Conservation (phyloP, 805 yeast species). For the Ogataea nonfermentans region DNA sequence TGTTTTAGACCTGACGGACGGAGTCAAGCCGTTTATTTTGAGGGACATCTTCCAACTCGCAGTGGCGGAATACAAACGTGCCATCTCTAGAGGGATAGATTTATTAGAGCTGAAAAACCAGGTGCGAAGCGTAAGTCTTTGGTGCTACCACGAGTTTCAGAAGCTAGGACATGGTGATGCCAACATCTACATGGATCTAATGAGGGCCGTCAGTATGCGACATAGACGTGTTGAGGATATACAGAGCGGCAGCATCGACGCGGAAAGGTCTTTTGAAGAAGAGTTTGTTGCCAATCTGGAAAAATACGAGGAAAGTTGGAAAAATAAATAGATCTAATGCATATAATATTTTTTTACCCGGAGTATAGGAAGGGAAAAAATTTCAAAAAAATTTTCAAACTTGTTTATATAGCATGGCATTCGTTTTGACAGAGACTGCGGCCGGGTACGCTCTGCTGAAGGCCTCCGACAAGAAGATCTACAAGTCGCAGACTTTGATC, state of each 20-base stretch:
- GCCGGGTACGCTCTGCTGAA: conserved; percentile 98
- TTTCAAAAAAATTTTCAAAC: conserved; percentile 14
- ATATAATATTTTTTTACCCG: conserved; percentile 6
- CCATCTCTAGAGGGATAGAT: conserved; percentile 8
- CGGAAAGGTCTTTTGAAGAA: conserved; percentile 2
- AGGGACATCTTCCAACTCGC: conserved; percentile 31
- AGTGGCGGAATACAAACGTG: conserved; percentile 18
- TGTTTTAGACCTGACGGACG: conserved; percentile 15
- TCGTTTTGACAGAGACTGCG: conserved; percentile 94
- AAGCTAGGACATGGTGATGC: conserved; percentile 17
- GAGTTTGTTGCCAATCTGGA: conserved; percentile 8
- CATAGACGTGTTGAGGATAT: conserved; percentile 8
- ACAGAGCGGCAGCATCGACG: not conserved
- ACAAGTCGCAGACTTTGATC: conserved; percentile 73
- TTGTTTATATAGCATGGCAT: conserved; percentile 53
- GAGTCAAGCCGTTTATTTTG: conserved; percentile 21
- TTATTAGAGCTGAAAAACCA: conserved; percentile 13
- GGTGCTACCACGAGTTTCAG: conserved; percentile 25
- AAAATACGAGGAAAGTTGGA: conserved; percentile 4
- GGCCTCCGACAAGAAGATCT: conserved; percentile 95
- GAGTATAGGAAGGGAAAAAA: conserved; percentile 9
- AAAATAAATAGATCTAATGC: not conserved
- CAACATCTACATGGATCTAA: conserved; percentile 20
- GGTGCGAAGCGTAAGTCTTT: conserved; percentile 17
- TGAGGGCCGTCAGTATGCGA: conserved; percentile 17